A percentile compares a stretch with the other conserved stretches of the same genome.
These are phyloP conservation scores for Neophaeococcomyces mojaviensis DNA, from an alignment of 2,329 filamentous ascomycete species.

Conservation along the genomic window DNA sequence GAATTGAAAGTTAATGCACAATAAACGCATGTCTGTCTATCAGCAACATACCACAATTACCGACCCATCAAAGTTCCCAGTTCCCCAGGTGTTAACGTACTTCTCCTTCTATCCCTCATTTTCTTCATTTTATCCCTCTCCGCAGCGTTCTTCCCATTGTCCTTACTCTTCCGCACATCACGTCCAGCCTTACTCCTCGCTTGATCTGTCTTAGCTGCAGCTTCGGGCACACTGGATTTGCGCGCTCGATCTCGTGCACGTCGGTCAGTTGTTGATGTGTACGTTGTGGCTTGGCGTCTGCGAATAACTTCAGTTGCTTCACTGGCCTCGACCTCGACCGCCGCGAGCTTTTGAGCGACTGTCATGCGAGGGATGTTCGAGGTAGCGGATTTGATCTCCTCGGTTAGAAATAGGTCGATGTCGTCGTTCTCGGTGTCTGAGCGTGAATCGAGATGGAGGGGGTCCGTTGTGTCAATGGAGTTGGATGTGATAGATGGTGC, in stretches of 20 bases:
- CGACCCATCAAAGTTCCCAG: conserved; percentile 26
- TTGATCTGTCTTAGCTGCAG: conserved; percentile 7
- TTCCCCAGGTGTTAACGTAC: conserved; percentile 39
- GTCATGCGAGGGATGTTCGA: conserved; percentile 25
- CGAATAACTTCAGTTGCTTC: conserved; percentile 26
- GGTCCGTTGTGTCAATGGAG: conserved; percentile 25
- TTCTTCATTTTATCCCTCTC: conserved; percentile 5
- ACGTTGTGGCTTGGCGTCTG: conserved; percentile 1
- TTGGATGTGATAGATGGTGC: conserved; percentile 11
- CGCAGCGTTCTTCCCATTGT: conserved; percentile 16
- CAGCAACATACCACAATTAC: too few relatives aligned
- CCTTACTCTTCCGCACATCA: conserved; percentile 17
- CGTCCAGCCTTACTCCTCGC: conserved; percentile 12
- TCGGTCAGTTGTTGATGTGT: conserved; percentile 20
- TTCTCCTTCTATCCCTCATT: conserved; percentile 28
- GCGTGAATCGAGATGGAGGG: conserved; percentile 15
- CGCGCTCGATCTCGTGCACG: conserved; percentile 30
- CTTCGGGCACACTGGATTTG: conserved; percentile 27
- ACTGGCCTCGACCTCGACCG: conserved; percentile 36
- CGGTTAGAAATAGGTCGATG: conserved; percentile 17
- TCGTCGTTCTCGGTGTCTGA: conserved; percentile 25
- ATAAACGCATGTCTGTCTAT: too few relatives aligned
- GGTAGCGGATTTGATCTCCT: conserved; percentile 13
- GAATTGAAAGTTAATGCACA: too few relatives aligned
- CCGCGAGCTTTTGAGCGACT: conserved; percentile 37